phyloP scores from a whole-genome alignment of 2,329 filamentous ascomycete species.

The Arthroderma uncinatum region DNA sequence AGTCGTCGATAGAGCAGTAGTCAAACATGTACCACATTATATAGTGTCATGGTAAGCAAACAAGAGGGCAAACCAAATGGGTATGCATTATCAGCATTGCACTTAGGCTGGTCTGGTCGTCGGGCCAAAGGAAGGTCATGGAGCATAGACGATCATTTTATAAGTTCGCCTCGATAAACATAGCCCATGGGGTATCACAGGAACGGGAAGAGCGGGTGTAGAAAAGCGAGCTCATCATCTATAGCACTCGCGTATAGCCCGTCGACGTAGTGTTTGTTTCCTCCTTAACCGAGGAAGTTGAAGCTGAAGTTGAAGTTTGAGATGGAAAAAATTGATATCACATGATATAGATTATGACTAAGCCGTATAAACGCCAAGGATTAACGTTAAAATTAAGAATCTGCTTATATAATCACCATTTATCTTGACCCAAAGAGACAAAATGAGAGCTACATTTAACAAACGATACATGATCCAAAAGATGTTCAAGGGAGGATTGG shows the following conservation, averaged over 20 bases:
- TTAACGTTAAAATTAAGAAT: not conserved
- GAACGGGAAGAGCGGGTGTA: not conserved
- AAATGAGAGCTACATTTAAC: not conserved
- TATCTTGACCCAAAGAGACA: not conserved
- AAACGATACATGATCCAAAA: not conserved
- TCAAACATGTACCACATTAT: not conserved
- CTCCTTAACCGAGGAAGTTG: not conserved
- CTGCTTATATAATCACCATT: not conserved
- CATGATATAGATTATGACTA: not conserved
- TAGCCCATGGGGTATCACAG: not conserved
- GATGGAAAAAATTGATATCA: not conserved
- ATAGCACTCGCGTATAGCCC: not conserved
- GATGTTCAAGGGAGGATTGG: not conserved
- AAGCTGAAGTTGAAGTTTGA: not conserved
- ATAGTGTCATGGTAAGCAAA: not conserved
- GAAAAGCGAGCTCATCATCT: not conserved
- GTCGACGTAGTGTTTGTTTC: not conserved
- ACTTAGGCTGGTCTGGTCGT: not conserved
- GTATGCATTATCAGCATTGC: not conserved
- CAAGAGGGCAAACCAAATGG: not conserved
- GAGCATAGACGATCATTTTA: not conserved
- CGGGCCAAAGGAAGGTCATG: not conserved
- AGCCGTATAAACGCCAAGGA: not conserved
- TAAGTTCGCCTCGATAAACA: not conserved
- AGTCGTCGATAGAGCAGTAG: not conserved